Conservation (phyloP, 2,329 filamentous ascomycete species). For the Blumeriella jaapii region DNA sequence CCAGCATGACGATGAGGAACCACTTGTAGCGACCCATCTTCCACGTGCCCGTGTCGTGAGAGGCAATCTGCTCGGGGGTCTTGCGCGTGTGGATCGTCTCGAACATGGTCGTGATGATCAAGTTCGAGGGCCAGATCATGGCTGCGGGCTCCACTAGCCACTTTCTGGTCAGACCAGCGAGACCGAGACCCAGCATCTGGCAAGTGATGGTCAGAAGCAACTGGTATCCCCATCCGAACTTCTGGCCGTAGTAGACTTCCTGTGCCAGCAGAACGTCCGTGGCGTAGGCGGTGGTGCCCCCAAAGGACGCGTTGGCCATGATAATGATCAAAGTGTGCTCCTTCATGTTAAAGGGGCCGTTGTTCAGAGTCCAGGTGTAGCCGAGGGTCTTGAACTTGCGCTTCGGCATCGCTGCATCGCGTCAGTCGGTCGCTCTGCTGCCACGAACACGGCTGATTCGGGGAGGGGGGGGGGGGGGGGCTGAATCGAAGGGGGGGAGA, state of each 20-base stretch:
- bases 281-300: slow-evolving; percentile 23
- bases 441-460: background rate
- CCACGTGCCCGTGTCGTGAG: slow-evolving; percentile 37
- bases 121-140: slow-evolving; percentile 55
- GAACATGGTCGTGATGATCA: slow-evolving; percentile 45
- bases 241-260: slow-evolving; percentile 60
- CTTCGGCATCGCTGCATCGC: slow-evolving; percentile 19
- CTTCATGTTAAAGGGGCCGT: slow-evolving; percentile 59
- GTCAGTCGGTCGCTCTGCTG: slow-evolving; percentile 24
- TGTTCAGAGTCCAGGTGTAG: slow-evolving; percentile 46
- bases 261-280: slow-evolving; percentile 68
- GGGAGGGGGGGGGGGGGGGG: too few species aligned
- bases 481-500: background rate
- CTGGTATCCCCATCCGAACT: slow-evolving; percentile 49
- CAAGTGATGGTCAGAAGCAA: slow-evolving; percentile 48
- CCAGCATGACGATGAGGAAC: slow-evolving; percentile 32
- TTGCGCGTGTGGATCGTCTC: slow-evolving; percentile 47
- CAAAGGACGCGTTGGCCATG: slow-evolving; percentile 35
- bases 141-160: slow-evolving; percentile 51
- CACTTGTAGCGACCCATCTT: slow-evolving; percentile 30
- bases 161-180: slow-evolving; percentile 46
- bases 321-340: slow-evolving; percentile 58
- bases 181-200: slow-evolving; percentile 50
- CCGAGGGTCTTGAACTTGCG: slow-evolving; percentile 36
- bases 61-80: slow-evolving; percentile 34